A percentile compares a stretch with the other conserved stretches of the same genome.
Conservation (phyloP, 768 basidiomycete species). For the Termitomyces sp. region DNA sequence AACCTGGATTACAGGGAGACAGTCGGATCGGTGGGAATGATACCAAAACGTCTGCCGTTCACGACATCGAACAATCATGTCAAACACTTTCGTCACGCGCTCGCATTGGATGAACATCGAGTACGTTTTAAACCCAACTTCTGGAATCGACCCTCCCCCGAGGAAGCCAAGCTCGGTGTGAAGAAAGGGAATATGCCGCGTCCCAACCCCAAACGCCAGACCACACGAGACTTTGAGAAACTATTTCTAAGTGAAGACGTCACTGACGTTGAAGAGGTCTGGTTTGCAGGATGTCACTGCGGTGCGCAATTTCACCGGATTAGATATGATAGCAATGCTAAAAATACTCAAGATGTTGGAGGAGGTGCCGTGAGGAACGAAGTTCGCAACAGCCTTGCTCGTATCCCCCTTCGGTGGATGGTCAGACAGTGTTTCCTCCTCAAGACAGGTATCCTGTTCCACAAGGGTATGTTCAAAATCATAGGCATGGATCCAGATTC, state of each 20-base stretch:
- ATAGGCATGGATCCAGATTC: slow-evolving; percentile 41
- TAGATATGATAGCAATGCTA: background rate
- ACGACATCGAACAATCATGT: slow-evolving; percentile 56
- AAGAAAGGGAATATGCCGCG: slow-evolving; percentile 44
- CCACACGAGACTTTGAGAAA: slow-evolving; percentile 33
- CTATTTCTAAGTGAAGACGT: slow-evolving; percentile 28
- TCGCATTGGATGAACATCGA: slow-evolving; percentile 66
- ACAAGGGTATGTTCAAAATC: slow-evolving; percentile 35
- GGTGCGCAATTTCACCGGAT: slow-evolving; percentile 33
- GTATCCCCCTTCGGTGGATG: slow-evolving; percentile 77
- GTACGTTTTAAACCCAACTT: slow-evolving; percentile 49
- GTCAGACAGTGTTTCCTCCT: slow-evolving; percentile 55
- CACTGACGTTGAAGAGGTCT: slow-evolving; percentile 72
- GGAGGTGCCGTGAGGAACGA: slow-evolving; percentile 63
- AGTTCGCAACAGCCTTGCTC: slow-evolving; percentile 52
- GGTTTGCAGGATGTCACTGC: slow-evolving; percentile 74
- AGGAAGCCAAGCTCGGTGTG: slow-evolving; percentile 37
- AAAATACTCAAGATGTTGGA: slow-evolving; percentile 50
- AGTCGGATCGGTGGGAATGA: slow-evolving; percentile 61
- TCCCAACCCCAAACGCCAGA: slow-evolving; percentile 21
- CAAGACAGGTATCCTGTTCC: slow-evolving; percentile 56
- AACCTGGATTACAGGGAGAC: slow-evolving; percentile 50
- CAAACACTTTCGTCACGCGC: slow-evolving; percentile 62
- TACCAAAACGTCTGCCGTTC: slow-evolving; percentile 61
- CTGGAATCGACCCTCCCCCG: slow-evolving; percentile 35